Evolutionary conservation across 2,329 filamentous ascomycete genomes (phyloP), one percentile per base, ranked within the genome.

Genomic region (Talaromyces sp.): DNA sequence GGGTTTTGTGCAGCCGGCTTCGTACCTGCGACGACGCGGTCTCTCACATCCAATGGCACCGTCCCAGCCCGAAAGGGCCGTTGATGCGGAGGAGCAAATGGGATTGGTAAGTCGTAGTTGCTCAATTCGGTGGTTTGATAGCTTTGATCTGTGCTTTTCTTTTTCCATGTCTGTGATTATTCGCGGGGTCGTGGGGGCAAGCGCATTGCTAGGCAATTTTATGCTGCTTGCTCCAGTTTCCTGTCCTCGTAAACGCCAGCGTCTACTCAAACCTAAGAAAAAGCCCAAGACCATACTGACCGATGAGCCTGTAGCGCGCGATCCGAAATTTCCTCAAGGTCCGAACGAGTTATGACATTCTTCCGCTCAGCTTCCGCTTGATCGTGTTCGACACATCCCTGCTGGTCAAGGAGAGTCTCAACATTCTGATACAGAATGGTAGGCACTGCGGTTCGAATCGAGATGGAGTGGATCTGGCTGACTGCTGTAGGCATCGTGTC

Each of bases 351-450:
- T 99, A 99, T 82, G 95, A 99, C 80, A 95, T 99, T 68, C 84
- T 99, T 55, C 95, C 95, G 18, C 86, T 99, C 65, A 97, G 93
- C 69, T 99, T 96, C 79, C 90, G 95, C 67, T 87, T 99, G 61
- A 96, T 99, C 72, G 87, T 97, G 67, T 91, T 99, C 75, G 96
- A 99, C 77, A 98, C 92, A 66, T 88, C 93, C 66, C 84, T 99
- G 63, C 87, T 97, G 61, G 96, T 99, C 71, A 96, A 96, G 81
- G 97, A 98, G 84, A 97, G 92, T 76, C 81, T 99, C 71, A 92
- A 91, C 72, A 98, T 98, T 69, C 83, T 99, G 67, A 92, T 92
- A 54, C 93, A 98, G 77, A 98, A 98, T 82, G 92, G 93, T 96
- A 75, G 66, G 78, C 72, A 66, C 65, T 35, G 23, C 16, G 21